Evolutionary conservation across 257 asterid species (phyloP), one percentile per base, ranked within the genome.

Genomic region (Solanum virginianum): DNA sequence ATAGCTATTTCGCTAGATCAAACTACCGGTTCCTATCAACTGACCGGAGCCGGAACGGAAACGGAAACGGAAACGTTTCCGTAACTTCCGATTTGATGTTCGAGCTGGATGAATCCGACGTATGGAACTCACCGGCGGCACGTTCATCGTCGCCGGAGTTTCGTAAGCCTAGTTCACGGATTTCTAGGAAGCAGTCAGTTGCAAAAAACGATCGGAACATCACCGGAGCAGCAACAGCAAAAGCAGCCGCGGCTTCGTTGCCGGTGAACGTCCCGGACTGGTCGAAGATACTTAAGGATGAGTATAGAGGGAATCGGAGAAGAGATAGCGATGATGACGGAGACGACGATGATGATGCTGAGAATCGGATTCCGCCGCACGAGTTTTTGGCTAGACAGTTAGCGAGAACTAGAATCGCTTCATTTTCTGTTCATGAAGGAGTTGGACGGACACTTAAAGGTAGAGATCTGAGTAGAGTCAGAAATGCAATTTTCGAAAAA

Each of bases 231-330:
- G 68, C 22, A 12, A 60, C 22, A n/a, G 15, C 66, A 60, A 14
- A 32, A n/a, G 68, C 15, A 0, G 80, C 65, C 86, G 90, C 98
- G 69, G 86, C 97, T 18, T 96, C 99, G 60, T 85, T 97, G 32
- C 99, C 99, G 89, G 95, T 97, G 81, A 97, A 93, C 89, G 96
- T 97, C 3, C 99, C 99, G 11, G 99, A 97, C 82, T 97, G 99
- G 99, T 94, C 99, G 84, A 97, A 95, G 91, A 94, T 97, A 39
- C 84, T 97, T 88, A 97, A 97, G 86, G 92, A 90, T 4, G 99
- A 96, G 89, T 93, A 94, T 86, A 82, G 90, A 56, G 94, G 89
- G 84, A 94, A 91, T 55, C 88, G 92, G 45, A 62, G 93, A 81
- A 84, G 88, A 22, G 91, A 88, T 11, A 56, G 89, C 80, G 93